A percentile compares a stretch with the other conserved stretches of the same genome.
Conservation (phyloP, 768 basidiomycete genomes). For the Flagelloscypha sp. region DNA sequence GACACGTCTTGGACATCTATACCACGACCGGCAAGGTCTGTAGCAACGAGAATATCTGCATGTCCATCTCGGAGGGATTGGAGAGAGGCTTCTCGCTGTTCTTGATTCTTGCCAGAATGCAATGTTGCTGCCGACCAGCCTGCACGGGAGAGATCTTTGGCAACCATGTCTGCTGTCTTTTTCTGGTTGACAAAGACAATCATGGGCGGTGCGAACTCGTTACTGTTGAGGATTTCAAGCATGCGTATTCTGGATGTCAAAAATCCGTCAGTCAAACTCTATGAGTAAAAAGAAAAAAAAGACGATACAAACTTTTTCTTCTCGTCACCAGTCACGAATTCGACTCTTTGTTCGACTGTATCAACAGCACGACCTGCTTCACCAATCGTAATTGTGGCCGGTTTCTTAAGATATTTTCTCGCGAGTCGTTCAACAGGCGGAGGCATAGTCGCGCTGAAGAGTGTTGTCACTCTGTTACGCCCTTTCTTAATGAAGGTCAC, state of each 20-base stretch:
- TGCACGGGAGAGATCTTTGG: slow-evolving; percentile 85
- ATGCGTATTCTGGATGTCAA: slow-evolving; percentile 69
- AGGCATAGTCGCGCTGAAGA: slow-evolving; percentile 99
- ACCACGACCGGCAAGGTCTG: slow-evolving; percentile 96
- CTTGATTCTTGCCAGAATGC: slow-evolving; percentile 97
- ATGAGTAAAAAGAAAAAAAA: neutral
- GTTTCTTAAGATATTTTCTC: slow-evolving; percentile 85
- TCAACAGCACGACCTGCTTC: slow-evolving; percentile 97
- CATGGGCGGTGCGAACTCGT: slow-evolving; percentile 78
- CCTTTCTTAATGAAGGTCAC: slow-evolving; percentile 58
- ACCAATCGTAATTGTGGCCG: slow-evolving; percentile 95
- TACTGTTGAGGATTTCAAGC: slow-evolving; percentile 89
- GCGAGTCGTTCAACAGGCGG: slow-evolving; percentile 92
- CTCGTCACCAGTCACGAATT: slow-evolving; percentile 88
- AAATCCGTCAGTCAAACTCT: slow-evolving; percentile 9
- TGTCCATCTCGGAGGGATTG: slow-evolving; percentile 81
- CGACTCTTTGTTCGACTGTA: slow-evolving; percentile 93
- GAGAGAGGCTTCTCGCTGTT: slow-evolving; percentile 90
- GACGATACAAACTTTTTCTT: slow-evolving; percentile 78
- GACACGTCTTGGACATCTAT: slow-evolving; percentile 98
- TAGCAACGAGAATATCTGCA: slow-evolving; percentile 86
- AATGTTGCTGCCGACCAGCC: slow-evolving; percentile 87
- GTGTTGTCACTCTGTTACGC: slow-evolving; percentile 83
- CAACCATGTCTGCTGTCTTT: slow-evolving; percentile 97
- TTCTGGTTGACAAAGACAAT: slow-evolving; percentile 99